A percentile compares a stretch with the other conserved stretches of the same genome.
These are phyloP conservation scores for Suhomyces sp. DNA, from an alignment of 805 yeast genomes.

Conservation along the genomic window DNA sequence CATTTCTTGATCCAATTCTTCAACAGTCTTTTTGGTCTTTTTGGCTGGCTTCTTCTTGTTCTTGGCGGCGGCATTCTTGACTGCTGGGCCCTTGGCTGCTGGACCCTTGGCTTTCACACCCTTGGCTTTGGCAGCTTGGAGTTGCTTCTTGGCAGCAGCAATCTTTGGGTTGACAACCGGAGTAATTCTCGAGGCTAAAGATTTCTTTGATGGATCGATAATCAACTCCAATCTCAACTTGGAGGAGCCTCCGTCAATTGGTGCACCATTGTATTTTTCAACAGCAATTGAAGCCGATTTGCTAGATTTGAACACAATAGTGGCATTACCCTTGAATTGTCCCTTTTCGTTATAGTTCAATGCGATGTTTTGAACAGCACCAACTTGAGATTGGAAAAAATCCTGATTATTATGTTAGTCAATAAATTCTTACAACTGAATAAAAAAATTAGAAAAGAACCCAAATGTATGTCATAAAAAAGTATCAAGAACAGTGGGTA, in stretches of 20 bases:
- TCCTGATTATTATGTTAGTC: slow-evolving; percentile 54
- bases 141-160: slow-evolving; percentile 25
- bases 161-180: slow-evolving; percentile 16
- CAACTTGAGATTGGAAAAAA: slow-evolving; percentile 83
- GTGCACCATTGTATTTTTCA: slow-evolving; percentile 84
- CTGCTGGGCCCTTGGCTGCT: slow-evolving; percentile 11
- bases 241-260: slow-evolving; percentile 83
- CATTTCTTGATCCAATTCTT: slow-evolving; percentile 97
- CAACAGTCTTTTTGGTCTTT: slow-evolving; percentile 68
- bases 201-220: slow-evolving; percentile 76
- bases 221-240: slow-evolving; percentile 78
- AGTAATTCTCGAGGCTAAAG: slow-evolving; percentile 70
- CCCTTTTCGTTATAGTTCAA: slow-evolving; percentile 85
- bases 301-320: slow-evolving; percentile 67
- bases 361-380: slow-evolving; percentile 71
- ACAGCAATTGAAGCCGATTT: slow-evolving; percentile 77
- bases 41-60: slow-evolving; percentile 27
- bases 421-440: background rate
- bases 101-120: slow-evolving; percentile 11
- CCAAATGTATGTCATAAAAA: background rate
- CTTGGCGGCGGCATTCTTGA: slow-evolving; percentile 12
- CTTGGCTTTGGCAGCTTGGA: slow-evolving; percentile 28
- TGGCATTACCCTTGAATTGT: slow-evolving; percentile 87
- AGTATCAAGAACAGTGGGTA: background rate
- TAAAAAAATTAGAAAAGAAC: slow-evolving; percentile 3